A percentile compares a stretch with the other conserved stretches of the same genome.
Conservation (phyloP, 2,329 filamentous ascomycete species). For the Zymoseptoria pseudotritici region DNA sequence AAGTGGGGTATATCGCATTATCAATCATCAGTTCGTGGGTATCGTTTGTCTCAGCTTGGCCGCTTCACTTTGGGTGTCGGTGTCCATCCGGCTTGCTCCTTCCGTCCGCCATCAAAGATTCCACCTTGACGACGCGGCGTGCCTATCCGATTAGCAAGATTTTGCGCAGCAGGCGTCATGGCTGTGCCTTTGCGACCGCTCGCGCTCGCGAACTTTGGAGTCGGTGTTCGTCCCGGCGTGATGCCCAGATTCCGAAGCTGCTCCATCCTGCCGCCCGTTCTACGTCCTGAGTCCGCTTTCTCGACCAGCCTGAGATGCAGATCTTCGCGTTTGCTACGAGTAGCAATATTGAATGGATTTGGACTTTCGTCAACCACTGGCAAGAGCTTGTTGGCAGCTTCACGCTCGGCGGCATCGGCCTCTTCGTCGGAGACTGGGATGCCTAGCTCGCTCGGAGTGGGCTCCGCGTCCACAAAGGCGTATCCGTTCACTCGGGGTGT, state of each 20-base stretch:
- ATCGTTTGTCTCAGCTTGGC: slow-evolving; percentile 3
- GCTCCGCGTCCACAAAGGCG: slow-evolving; percentile 82
- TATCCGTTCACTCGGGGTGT: slow-evolving; percentile 92
- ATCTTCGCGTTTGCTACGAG: slow-evolving; percentile 67
- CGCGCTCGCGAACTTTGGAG: slow-evolving; percentile 60
- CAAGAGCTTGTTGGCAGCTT: slow-evolving; percentile 34
- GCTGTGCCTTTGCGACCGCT: slow-evolving; percentile 40
- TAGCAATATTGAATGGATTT: slow-evolving; percentile 73
- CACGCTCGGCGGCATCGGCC: slow-evolving; percentile 28
- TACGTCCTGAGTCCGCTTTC: slow-evolving; percentile 64
- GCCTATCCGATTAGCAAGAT: slow-evolving; percentile 58
- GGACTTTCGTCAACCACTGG: slow-evolving; percentile 46
- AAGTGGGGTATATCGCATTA: not conserved
- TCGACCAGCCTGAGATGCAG: slow-evolving; percentile 85
- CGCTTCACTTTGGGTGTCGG: slow-evolving; percentile 16
- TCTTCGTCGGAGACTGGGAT: slow-evolving; percentile 32
- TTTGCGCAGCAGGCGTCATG: slow-evolving; percentile 67
- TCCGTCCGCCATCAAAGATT: slow-evolving; percentile 10
- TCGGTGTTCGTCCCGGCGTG: slow-evolving; percentile 47
- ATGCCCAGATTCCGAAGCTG: slow-evolving; percentile 30
- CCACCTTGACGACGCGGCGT: slow-evolving; percentile 25
- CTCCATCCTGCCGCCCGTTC: slow-evolving; percentile 46
- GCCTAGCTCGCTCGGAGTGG: slow-evolving; percentile 50
- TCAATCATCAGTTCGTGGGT: not conserved
- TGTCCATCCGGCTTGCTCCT: slow-evolving; percentile 11